Evolutionary conservation across 2,329 filamentous ascomycete species (phyloP), one percentile per base, ranked within the genome.

Genomic region (Trichoderma aggressivum): DNA sequence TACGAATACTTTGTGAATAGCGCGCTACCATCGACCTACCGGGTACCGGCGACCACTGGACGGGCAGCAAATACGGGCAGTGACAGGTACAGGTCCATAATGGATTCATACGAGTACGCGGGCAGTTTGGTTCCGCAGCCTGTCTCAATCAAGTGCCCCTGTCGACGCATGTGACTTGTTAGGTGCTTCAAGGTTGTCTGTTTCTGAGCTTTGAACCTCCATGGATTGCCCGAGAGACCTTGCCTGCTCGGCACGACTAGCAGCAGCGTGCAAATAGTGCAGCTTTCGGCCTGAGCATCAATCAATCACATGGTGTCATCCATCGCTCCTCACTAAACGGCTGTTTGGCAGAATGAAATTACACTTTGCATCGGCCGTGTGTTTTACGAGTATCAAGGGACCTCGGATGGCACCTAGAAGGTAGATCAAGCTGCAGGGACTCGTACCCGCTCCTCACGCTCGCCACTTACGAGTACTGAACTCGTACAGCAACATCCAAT

Each of bases 161-260:
- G 53, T 26, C 30, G 39, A n/a, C 65, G 65, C 65, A 69, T 69
- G 56, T 53, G 66, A 69, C 66, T 61, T 36, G 60, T 47, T 64
- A n/a, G n/a, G n/a, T n/a, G 61, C 26, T 28, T 28, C 26, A 28
- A 28, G 26, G 26, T 14, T n/a, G 39, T 32, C 39, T 32, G 10
- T 11, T 47, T 11, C n/a, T 53, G 16, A 43, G 18, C 39, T n/a
- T n/a, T 43, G 39, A 43, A 43, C 39, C 39, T 43, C 18, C 39
- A 43, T 43, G 39, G 36, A 43, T 43, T n/a, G 39, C 16, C 16
- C 18, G 39, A 43, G 16, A 7, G 18, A 43, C 39, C 39, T 43
- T 43, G 39, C 16, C 16, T 43, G 39, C 39, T 43, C 39, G 16
- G 39, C 39, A 43, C 16, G 39, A 43, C 39, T 43, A 43, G 39